These are phyloP conservation scores for Erythrobasidium yunnanense DNA, from an alignment of 768 basidiomycete species.

Conservation along the genomic window DNA sequence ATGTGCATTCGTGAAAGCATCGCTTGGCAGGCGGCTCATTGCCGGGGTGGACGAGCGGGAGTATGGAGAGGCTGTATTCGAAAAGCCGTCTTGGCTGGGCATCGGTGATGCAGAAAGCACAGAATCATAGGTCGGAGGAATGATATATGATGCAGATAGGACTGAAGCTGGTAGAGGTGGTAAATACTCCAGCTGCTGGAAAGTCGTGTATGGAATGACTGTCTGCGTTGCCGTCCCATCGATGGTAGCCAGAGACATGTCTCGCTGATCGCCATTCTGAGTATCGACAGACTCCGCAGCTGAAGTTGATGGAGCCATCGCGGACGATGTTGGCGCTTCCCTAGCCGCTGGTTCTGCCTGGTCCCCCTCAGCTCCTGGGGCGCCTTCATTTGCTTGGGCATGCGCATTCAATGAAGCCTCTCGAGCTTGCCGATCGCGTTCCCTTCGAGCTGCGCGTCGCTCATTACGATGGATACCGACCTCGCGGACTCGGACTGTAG, in stretches of 20 bases:
- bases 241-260: background rate
- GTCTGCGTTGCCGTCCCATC: background rate
- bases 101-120: conserved; percentile 47
- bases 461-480: conserved; percentile 82
- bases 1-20: conserved; percentile 18
- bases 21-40: background rate
- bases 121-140: conserved; percentile 75
- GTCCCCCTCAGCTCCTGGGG: background rate
- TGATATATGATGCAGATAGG: conserved; percentile 80
- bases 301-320: background rate
- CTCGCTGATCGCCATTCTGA: too few relatives aligned
- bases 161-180: conserved; percentile 78
- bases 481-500: conserved; percentile 85
- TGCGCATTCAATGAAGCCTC: conserved; percentile 40
- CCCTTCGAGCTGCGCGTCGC: conserved; percentile 61
- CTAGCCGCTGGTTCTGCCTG: background rate
- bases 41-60: background rate
- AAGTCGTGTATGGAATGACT: conserved; percentile 60
- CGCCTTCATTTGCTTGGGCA: background rate
- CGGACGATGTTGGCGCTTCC: too few relatives aligned
- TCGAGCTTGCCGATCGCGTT: conserved; percentile 61
- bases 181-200: conserved; percentile 76
- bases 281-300: background rate
- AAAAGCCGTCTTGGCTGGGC: background rate
- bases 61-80: background rate